Conservation (phyloP, 306 rosid species). For the Cucurbita pepo region DNA sequence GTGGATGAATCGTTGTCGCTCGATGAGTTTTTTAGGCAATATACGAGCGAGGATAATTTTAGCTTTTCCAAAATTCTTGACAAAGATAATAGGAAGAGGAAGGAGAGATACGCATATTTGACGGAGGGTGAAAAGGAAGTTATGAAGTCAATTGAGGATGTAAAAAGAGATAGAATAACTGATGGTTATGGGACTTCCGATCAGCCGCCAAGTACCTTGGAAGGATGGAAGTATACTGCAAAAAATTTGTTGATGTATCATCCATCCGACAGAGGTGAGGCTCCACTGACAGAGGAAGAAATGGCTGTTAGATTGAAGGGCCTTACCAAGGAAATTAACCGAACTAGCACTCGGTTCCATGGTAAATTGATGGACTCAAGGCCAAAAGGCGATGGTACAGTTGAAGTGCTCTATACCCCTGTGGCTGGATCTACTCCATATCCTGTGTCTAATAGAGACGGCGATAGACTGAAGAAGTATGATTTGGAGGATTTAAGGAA, state of each 20-base stretch:
- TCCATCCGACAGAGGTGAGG: slow-evolving; percentile 86
- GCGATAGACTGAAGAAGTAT: slow-evolving; percentile 68
- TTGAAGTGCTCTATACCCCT: slow-evolving; percentile 66
- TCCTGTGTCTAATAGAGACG: slow-evolving; percentile 44
- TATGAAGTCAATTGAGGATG: slow-evolving; percentile 52
- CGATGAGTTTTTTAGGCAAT: slow-evolving; percentile 65
- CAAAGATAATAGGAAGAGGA: slow-evolving; percentile 93
- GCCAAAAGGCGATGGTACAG: slow-evolving; percentile 59
- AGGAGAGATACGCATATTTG: slow-evolving; percentile 63
- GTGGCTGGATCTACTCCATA: slow-evolving; percentile 67
- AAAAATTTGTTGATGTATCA: slow-evolving; percentile 92
- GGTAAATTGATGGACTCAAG: slow-evolving; percentile 62
- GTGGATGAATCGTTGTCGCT: slow-evolving; percentile 43
- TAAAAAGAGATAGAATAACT: slow-evolving; percentile 66
- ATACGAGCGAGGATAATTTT: slow-evolving; percentile 81
- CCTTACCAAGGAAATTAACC: slow-evolving; percentile 63
- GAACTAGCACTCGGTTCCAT: slow-evolving; percentile 54
- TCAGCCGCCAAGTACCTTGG: slow-evolving; percentile 80
- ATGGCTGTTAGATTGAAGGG: slow-evolving; percentile 48
- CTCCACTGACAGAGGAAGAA: slow-evolving; percentile 71
- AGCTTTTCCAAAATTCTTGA: slow-evolving; percentile 71
- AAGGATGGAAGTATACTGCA: slow-evolving; percentile 72
- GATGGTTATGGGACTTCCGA: slow-evolving; percentile 90
- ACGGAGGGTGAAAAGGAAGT: slow-evolving; percentile 47
- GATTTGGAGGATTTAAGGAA: slow-evolving; percentile 92